Conservation (phyloP, 148 eudicot species). For the Cornus florida region DNA sequence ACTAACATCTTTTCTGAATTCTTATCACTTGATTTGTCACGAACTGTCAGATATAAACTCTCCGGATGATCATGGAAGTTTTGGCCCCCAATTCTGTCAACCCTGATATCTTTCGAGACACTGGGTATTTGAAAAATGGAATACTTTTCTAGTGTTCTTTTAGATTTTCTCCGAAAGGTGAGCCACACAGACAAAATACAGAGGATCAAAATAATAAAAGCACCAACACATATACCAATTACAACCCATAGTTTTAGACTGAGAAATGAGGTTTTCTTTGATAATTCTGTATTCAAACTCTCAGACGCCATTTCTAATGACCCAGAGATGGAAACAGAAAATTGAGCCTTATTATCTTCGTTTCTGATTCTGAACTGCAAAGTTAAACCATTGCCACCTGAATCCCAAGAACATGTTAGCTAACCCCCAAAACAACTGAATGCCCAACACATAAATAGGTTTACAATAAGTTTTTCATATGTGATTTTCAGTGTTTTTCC, state of each 20-base stretch:
- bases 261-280: constrained; percentile 33
- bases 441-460: background rate
- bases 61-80: constrained; percentile 49
- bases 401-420: constrained; percentile 7
- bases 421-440: background rate
- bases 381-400: constrained; percentile 19
- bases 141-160: constrained; percentile 40
- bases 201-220: constrained; percentile 59
- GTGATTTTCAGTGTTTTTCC: background rate
- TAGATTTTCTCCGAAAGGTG: constrained; percentile 53
- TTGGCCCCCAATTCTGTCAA: constrained; percentile 60
- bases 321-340: background rate
- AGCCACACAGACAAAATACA: constrained; percentile 63
- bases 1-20: constrained; percentile 69
- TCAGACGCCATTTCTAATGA: constrained; percentile 28
- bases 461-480: background rate
- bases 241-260: constrained; percentile 70
- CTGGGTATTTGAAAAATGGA: constrained; percentile 63
- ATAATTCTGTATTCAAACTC: constrained; percentile 32
- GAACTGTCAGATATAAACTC: constrained; percentile 32
- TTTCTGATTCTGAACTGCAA: background rate
- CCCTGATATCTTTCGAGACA: constrained; percentile 74
- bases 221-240: constrained; percentile 62
- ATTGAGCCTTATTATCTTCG: background rate
- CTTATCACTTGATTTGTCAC: constrained; percentile 60